These are phyloP conservation scores for Arthrobotrys pseudoclavata DNA, from an alignment of 2,329 filamentous ascomycete genomes.

Conservation along the genomic window DNA sequence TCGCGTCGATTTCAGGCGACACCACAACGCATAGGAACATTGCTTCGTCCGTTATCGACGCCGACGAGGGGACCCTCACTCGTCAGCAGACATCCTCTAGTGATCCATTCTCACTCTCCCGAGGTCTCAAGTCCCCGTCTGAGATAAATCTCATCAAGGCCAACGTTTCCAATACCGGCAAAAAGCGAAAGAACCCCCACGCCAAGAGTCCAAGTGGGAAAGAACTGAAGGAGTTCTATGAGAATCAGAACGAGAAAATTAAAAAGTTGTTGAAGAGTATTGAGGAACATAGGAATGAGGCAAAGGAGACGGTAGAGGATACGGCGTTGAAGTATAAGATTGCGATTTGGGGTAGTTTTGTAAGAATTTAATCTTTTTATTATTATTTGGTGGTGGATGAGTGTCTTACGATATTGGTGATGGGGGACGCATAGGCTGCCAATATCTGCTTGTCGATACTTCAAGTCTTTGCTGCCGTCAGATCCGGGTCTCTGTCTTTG, in stretches of 20 bases:
- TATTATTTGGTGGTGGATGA: not conserved
- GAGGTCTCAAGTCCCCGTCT: constrained; percentile 80
- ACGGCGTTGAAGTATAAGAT: constrained; percentile 78
- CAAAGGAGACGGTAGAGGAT: constrained; percentile 82
- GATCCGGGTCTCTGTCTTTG: constrained; percentile 90
- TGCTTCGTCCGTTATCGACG: constrained; percentile 27
- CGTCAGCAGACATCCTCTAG: constrained; percentile 36
- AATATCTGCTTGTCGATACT: constrained; percentile 83
- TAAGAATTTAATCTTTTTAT: constrained; percentile 17
- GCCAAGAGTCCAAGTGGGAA: constrained; percentile 68
- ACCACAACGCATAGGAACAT: constrained; percentile 54
- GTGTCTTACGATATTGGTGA: constrained; percentile 3
- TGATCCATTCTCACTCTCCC: constrained; percentile 85
- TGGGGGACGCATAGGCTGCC: constrained; percentile 70
- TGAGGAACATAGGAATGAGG: constrained; percentile 87
- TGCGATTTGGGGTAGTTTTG: constrained; percentile 73
- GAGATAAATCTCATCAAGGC: constrained; percentile 87
- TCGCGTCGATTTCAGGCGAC: constrained; percentile 36
- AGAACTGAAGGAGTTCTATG: constrained; percentile 84
- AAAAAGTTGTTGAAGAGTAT: constrained; percentile 91
- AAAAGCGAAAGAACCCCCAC: constrained; percentile 64
- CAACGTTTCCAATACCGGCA: constrained; percentile 66
- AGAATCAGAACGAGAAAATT: constrained; percentile 92
- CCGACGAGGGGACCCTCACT: constrained; percentile 49
- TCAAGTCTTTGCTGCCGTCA: constrained; percentile 88